Conservation (phyloP, 331 rosid genomes). For the Rosa hybrid region DNA sequence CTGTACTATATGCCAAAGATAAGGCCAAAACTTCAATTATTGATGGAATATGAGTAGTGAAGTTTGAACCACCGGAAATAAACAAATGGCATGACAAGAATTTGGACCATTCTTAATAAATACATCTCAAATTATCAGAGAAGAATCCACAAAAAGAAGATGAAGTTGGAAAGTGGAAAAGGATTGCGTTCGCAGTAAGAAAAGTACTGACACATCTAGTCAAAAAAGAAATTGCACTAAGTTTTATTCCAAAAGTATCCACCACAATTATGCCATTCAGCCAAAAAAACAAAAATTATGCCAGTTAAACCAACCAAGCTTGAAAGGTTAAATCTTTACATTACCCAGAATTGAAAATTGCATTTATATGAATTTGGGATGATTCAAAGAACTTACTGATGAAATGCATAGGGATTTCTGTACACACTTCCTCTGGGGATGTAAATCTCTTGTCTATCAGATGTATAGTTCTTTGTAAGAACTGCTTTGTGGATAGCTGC, state of each 20-base stretch:
- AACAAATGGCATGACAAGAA: not conserved
- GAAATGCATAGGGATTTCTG: slow-evolving; percentile 31
- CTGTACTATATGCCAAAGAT: slow-evolving; percentile 1
- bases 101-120: not conserved
- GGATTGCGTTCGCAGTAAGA: slow-evolving; percentile 11
- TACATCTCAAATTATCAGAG: not conserved
- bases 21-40: not conserved
- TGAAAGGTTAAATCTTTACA: not conserved
- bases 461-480: slow-evolving; percentile 16
- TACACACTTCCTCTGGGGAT: slow-evolving; percentile 29
- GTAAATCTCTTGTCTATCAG: slow-evolving; percentile 24
- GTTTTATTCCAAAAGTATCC: not conserved
- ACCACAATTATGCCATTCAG: not conserved
- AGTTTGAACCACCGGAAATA: not conserved
- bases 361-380: no score
- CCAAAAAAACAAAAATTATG: no score
- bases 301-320: not conserved
- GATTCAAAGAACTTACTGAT: slow-evolving; percentile 23
- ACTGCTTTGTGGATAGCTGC: slow-evolving; percentile 24
- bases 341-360: not conserved
- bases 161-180: not conserved
- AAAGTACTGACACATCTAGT: slow-evolving; percentile 8
- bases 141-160: not conserved
- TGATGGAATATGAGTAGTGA: not conserved
- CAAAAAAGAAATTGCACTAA: not conserved